Evolutionary conservation across 2,329 filamentous ascomycete genomes (phyloP), one percentile per base, ranked within the genome.

Genomic region (Claviceps lovelessii): DNA sequence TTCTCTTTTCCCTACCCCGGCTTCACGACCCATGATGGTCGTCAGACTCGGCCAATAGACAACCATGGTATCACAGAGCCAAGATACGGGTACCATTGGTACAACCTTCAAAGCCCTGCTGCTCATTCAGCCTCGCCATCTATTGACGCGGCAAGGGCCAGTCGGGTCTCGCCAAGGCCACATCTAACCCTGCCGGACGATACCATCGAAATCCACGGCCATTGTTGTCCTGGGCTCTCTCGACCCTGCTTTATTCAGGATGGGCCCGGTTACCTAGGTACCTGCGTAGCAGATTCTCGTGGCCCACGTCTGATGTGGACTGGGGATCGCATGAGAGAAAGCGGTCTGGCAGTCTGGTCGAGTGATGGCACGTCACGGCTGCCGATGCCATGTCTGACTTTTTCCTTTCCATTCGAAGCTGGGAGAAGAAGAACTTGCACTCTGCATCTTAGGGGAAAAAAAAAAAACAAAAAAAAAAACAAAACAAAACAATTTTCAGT

Each of bases 281-380:
- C 33, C 19, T 41, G 37, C 29, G 49, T 39, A 33, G 37, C 29
- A 47, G 23, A 33, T 46, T 46, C 52, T 53, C 50, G 19, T 47
- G 50, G 50, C 53, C 55, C 53, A 51, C 52, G 55, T 55, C 54
- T 23, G 23, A 49, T 7, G 45, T 44, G 44, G 54, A 55, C 55
- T 45, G 47, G 52, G 52, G 52, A 51, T 35, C 35, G 19, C n/a
- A 28, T 23, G 44, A 17, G 47, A 51, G 53, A 41, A 54, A 56
- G 57, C 53, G 56, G 55, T 56, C 58, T 55, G 55, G 52, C 55
- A n/a, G 51, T 54, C 52, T 52, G 29, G 55, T 60, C 61, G 66
- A 51, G 59, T 60, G 58, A 58, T 57, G 58, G 61, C 58, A 53
- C 64, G 65, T 63, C 63, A 63, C 66, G 42, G n/a, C 42, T 60